phyloP scores from a whole-genome alignment of 2,329 filamentous ascomycete species.

The Fusarium falciforme region DNA sequence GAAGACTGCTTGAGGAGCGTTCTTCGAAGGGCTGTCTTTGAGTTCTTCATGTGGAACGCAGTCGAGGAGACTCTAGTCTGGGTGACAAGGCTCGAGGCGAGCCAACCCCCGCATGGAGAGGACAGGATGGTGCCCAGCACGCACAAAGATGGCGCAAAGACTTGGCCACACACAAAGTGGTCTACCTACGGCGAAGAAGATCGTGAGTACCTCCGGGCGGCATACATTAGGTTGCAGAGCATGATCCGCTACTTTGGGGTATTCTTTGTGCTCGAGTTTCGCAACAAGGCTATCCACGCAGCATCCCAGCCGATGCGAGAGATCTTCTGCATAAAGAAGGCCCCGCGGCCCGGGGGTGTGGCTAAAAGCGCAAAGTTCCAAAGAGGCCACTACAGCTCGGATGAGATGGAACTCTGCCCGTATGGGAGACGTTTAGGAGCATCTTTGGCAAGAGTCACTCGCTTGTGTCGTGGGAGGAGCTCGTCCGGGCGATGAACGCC shows the following conservation, averaged over 20 bases:
- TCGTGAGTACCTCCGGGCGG: neutral
- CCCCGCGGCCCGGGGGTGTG: neutral
- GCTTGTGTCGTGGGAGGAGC: slow-evolving; percentile 11
- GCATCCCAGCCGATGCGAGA: slow-evolving; percentile 31
- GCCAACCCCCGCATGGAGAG: neutral
- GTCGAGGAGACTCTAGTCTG: neutral
- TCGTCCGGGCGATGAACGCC: slow-evolving; percentile 12
- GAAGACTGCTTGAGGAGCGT: slow-evolving; percentile 27
- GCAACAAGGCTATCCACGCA: slow-evolving; percentile 38
- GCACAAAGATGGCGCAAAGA: neutral
- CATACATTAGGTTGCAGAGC: neutral
- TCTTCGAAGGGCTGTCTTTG: slow-evolving; percentile 35
- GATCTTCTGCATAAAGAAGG: slow-evolving; percentile 7
- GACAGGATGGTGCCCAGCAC: neutral
- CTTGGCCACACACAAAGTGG: neutral
- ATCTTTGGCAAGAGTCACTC: slow-evolving; percentile 7
- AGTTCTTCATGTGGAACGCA: slow-evolving; percentile 31
- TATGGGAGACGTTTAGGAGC: slow-evolving; percentile 20
- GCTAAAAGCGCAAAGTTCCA: neutral
- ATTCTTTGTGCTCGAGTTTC: slow-evolving; percentile 38
- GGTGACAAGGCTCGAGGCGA: neutral
- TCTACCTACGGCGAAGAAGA: too few relatives aligned
- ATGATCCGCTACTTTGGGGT: slow-evolving; percentile 28
- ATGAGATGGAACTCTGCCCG: neutral
- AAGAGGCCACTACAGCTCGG: slow-evolving; percentile 4